A percentile compares a stretch with the other conserved stretches of the same genome.
Conservation (phyloP, 768 basidiomycete genomes). For the Suillus subluteus region DNA sequence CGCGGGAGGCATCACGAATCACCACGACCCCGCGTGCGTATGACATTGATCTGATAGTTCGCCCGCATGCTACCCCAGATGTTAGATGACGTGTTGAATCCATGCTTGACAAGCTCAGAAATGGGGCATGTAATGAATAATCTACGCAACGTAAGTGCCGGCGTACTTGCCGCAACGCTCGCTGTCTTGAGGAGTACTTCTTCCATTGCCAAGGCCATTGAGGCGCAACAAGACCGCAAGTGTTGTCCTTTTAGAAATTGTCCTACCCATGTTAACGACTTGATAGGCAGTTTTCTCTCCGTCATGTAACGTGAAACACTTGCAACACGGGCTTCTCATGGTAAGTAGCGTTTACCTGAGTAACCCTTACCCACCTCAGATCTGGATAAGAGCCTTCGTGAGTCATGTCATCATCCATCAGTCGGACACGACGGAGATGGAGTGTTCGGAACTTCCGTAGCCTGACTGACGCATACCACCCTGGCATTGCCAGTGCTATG, state of each 20-base stretch:
- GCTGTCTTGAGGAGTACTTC: not conserved
- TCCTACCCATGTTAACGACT: not conserved
- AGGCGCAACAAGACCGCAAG: conserved; percentile 5
- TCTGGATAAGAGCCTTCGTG: not conserved
- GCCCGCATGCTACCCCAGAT: conserved; percentile 7
- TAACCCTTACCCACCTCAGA: conserved; percentile 6
- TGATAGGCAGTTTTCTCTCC: not conserved
- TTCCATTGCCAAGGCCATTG: not conserved
- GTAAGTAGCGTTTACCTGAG: not conserved
- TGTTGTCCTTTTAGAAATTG: not conserved
- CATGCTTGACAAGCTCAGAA: conserved; percentile 5
- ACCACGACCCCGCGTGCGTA: conserved; percentile 10
- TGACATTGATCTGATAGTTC: not conserved
- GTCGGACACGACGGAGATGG: conserved; percentile 4
- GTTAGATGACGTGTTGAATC: not conserved
- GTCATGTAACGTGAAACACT: conserved; percentile 7
- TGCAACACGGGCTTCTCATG: not conserved
- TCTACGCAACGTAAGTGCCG: not conserved
- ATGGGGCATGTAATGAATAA: not conserved
- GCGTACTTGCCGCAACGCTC: not conserved
- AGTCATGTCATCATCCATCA: conserved; percentile 1
- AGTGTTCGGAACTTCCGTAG: not conserved
- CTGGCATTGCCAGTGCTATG: not conserved
- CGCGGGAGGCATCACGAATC: conserved; percentile 7
- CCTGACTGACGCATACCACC: not conserved